phyloP scores from a whole-genome alignment of 768 basidiomycete species.

The Mrakia hoshinonis region DNA sequence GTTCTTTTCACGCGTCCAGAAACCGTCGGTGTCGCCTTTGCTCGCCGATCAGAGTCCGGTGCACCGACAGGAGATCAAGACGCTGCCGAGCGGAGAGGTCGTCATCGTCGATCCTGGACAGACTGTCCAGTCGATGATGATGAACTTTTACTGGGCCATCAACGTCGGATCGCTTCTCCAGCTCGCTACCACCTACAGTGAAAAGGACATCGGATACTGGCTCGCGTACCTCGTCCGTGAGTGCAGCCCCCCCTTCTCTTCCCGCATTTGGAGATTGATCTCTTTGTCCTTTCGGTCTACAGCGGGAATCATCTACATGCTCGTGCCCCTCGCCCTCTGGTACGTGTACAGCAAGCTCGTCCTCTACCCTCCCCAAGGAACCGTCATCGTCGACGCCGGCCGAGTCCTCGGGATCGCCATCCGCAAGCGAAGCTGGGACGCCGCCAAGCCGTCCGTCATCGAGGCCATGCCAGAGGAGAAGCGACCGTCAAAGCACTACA shows the following conservation, averaged over 20 bases:
- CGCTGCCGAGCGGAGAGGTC: slow-evolving; percentile 7
- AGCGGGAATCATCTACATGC: slow-evolving; percentile 33
- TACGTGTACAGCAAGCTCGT: slow-evolving; percentile 31
- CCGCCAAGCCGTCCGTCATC: slow-evolving; percentile 37
- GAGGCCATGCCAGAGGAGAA: neutral
- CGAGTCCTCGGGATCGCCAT: slow-evolving; percentile 27
- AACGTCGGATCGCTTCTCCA: slow-evolving; percentile 31
- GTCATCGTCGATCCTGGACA: slow-evolving; percentile 16
- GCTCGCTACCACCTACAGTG: slow-evolving; percentile 37
- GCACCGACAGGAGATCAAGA: slow-evolving; percentile 18
- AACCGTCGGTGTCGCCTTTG: slow-evolving; percentile 39
- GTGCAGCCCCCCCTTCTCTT: too few species aligned
- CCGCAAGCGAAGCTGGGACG: slow-evolving; percentile 36
- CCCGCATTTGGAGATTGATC: neutral
- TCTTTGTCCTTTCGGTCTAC: neutral
- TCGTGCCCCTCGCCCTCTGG: slow-evolving; percentile 39
- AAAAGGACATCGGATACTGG: slow-evolving; percentile 40
- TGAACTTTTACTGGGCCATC: slow-evolving; percentile 26
- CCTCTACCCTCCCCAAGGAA: slow-evolving; percentile 37
- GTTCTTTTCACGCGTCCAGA: slow-evolving; percentile 39
- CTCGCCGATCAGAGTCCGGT: slow-evolving; percentile 41
- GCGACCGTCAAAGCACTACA: neutral
- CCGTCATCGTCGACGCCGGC: slow-evolving; percentile 36
- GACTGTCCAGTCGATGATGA: neutral
- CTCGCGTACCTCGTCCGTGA: slow-evolving; percentile 38